phyloP scores from a whole-genome alignment of 2,329 filamentous ascomycete species.

The Fusarium vanettenii region DNA sequence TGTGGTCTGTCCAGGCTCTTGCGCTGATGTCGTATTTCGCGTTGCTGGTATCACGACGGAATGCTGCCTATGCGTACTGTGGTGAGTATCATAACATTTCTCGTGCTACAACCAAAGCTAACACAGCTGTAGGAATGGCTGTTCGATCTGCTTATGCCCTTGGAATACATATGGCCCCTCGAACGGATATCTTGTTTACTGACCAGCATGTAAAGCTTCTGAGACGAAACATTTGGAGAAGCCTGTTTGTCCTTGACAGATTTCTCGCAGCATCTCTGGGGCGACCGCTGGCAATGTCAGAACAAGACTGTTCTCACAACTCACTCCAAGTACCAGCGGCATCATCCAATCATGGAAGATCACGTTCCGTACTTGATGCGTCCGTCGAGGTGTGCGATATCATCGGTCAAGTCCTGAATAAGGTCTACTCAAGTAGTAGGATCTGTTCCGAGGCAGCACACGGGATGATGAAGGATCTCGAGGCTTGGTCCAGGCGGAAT shows the following conservation, averaged over 20 bases:
- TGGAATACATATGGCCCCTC: constrained; percentile 68
- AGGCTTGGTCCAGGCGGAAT: constrained; percentile 51
- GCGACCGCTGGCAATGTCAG: constrained; percentile 69
- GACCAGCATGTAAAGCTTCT: constrained; percentile 56
- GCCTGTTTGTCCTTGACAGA: constrained; percentile 72
- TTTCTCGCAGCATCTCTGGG: constrained; percentile 73
- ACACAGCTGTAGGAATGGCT: constrained; percentile 64
- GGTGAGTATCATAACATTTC: constrained; percentile 53
- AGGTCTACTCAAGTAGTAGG: constrained; percentile 69
- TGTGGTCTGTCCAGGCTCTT: constrained; percentile 74
- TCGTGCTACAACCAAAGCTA: not conserved
- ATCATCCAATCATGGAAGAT: not conserved
- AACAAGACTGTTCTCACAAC: constrained; percentile 70
- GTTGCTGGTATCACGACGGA: constrained; percentile 70
- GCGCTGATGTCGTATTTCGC: constrained; percentile 73
- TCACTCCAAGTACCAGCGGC: constrained; percentile 45
- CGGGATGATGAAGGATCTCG: constrained; percentile 59
- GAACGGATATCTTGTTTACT: constrained; percentile 66
- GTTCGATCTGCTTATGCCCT: constrained; percentile 71
- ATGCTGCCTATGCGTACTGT: constrained; percentile 71
- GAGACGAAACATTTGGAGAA: constrained; percentile 71
- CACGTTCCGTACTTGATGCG: constrained; percentile 56
- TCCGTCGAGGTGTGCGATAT: constrained; percentile 68
- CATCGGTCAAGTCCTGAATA: constrained; percentile 68
- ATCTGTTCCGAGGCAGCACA: constrained; percentile 68